Conservation (phyloP, 140 eudicot genomes). For the Bidens hawaiensis region DNA sequence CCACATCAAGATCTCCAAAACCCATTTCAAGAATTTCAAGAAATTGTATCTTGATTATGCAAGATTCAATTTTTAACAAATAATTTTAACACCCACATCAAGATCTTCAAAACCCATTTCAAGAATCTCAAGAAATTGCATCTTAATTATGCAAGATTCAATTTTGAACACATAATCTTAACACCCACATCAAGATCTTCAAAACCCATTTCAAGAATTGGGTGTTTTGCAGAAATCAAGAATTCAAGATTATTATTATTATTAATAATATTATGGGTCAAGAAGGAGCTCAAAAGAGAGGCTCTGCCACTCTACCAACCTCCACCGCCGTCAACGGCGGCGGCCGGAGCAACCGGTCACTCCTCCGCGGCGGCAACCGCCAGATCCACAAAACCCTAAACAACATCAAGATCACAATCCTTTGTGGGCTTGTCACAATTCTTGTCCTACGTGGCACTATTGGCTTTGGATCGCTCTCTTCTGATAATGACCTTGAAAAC, state of each 20-base stretch:
- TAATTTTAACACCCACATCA: conserved; percentile 1
- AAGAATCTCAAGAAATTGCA: background rate
- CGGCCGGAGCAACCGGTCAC: conserved; percentile 31
- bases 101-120: conserved; percentile 18
- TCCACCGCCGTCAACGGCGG: conserved; percentile 48
- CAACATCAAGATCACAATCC: conserved; percentile 81
- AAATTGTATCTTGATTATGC: background rate
- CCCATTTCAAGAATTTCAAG: conserved; percentile 11
- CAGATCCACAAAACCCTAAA: conserved; percentile 79
- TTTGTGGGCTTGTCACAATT: conserved; percentile 82
- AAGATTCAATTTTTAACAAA: too few relatives aligned
- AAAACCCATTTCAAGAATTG: too few relatives aligned
- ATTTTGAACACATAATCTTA: too few relatives aligned
- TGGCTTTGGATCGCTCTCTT: conserved; percentile 53
- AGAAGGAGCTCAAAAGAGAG: conserved; percentile 63
- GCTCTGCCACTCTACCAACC: conserved; percentile 36
- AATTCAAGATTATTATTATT: too few relatives aligned
- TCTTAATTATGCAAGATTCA: background rate
- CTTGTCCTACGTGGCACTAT: conserved; percentile 87
- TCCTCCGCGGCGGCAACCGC: conserved; percentile 41
- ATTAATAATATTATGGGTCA: conserved; percentile 35
- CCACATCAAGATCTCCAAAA: conserved; percentile 16
- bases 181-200: background rate
- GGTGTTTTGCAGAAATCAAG: too few relatives aligned
- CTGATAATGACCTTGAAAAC: conserved; percentile 56